Base-by-base conservation (phyloP, 2,329 filamentous ascomycete genomes). In the Herpotrichia juniperi region DNA sequence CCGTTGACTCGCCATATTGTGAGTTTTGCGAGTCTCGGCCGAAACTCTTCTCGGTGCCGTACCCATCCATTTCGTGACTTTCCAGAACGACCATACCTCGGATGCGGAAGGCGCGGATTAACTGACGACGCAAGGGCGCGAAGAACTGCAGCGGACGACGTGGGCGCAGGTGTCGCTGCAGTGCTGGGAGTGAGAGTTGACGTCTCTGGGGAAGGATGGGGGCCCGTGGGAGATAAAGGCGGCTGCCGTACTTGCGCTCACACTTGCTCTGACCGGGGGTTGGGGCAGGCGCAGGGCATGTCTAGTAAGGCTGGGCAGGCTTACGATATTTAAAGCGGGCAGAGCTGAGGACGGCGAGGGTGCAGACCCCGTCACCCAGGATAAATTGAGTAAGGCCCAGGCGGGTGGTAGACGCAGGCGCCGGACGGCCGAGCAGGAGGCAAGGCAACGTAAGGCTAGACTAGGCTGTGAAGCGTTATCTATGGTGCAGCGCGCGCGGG, bases 31-130 rank as follows among this genome's bases (percentile, higher is more conserved):
- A 72, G 11, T 61, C 64, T 37, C 69, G 61, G n/a, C 69, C 69
- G 52, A 71, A 71, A 57, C 68, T 72, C 68, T 74, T 74, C 51
- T 74, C 71, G 16, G 68, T 73, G 21, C 69, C 66, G 58, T 69
- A 73, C 57, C 63, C 66, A 53, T 73, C 69, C 46, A 53, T 46
- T 62, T 71, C 69, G 57, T 69, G 37, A n/a, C 37, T 40, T 21
- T 40, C 37, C 9, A 24, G 37, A 16, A 66, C 56, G 12, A 60
- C 62, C 69, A 71, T 71, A 48, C 40, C 55, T 11, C 4, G 24
- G 3, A 46, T 8, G 45, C 48, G 42, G 24, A 22, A 7, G 10
- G 26, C 45, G 49, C 48, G 48, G 19, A 35, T 24, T 43, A 55
- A 35, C 53, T 37, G 50, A 40, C 30, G 21, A 51, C 49, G 31